A percentile compares a stretch with the other conserved stretches of the same genome.
Evolutionary conservation across 148 eudicot species (phyloP).

Genomic region (Nepenthes gracilis): DNA sequence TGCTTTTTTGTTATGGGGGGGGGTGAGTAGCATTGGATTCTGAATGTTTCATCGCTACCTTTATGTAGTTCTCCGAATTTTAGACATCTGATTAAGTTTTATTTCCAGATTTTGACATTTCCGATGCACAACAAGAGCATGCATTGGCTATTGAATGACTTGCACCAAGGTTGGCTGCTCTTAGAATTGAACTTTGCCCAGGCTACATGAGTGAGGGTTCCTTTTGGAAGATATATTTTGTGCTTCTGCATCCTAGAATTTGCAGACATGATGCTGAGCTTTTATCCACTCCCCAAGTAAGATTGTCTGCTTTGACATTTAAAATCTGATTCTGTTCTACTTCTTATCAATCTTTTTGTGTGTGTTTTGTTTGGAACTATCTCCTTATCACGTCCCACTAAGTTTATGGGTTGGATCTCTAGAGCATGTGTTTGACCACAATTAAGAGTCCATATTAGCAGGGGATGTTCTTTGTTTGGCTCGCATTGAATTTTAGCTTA

Average conservation of each 20-base stretch:
- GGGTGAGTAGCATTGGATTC: too few relatives aligned
- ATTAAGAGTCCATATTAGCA: too few relatives aligned
- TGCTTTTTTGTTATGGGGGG: too few relatives aligned
- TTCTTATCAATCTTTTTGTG: background rate
- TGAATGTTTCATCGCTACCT: too few relatives aligned
- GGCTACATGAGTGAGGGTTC: conserved; percentile 76
- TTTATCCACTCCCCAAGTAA: conserved; percentile 79
- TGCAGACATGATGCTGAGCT: conserved; percentile 53
- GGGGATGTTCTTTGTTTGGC: too few relatives aligned
- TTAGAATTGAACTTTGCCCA: conserved; percentile 88
- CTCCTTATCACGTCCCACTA: too few relatives aligned
- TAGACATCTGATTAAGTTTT: background rate
- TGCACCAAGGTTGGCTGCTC: conserved; percentile 76
- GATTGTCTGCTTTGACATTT: conserved; percentile 1
- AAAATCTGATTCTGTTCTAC: background rate
- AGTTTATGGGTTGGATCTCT: too few relatives aligned
- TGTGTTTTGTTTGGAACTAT: too few relatives aligned
- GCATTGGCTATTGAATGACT: conserved; percentile 84
- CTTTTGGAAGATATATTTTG: conserved; percentile 96
- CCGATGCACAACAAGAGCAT: conserved; percentile 96
- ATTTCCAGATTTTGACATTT: conserved; percentile 65
- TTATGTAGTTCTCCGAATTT: background rate
- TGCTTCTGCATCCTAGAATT: conserved; percentile 81
- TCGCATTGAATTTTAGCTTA: too few relatives aligned
- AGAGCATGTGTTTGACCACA: too few relatives aligned